Evolutionary conservation across 352 stramenopile species (phyloP).

Genomic region (Phytophthora hybrid): DNA sequence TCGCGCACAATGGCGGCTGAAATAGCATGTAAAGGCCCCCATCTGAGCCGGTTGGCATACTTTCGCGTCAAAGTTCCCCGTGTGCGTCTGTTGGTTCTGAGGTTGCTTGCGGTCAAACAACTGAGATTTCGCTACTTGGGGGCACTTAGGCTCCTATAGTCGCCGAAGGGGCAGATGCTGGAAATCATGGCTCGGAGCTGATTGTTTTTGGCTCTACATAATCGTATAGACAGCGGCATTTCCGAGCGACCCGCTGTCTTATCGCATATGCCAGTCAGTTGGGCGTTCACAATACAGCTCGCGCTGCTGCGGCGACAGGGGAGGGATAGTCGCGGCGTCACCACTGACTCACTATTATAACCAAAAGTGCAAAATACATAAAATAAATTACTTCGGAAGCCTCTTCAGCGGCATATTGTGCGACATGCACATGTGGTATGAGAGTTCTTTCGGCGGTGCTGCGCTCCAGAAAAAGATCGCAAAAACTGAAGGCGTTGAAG

Average conservation of each 20-base stretch:
- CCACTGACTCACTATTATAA: constrained; percentile 14
- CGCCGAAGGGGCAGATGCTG: constrained; percentile 17
- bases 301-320: constrained; percentile 10
- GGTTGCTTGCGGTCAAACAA: constrained; percentile 5
- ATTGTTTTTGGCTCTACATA: constrained; percentile 23
- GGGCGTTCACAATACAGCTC: constrained; percentile 18
- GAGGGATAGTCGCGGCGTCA: constrained; percentile 14
- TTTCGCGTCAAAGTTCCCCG: constrained; percentile 29
- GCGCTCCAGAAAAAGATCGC: constrained; percentile 34
- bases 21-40: constrained; percentile 22
- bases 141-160: constrained; percentile 1
- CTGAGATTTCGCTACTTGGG: constrained; percentile 11
- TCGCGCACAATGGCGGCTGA: constrained; percentile 4
- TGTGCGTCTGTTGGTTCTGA: constrained; percentile 27
- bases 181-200: constrained; percentile 22
- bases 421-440: constrained; percentile 19
- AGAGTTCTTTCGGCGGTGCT: constrained; percentile 21
- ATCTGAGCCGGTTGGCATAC: constrained; percentile 1
- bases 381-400: constrained; percentile 35
- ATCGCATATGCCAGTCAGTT: constrained; percentile 26
- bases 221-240: constrained; percentile 26
- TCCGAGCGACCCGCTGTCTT: constrained; percentile 15
- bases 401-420: constrained; percentile 23
- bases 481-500: constrained; percentile 44
- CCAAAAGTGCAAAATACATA: constrained; percentile 5